Conservation (phyloP, 2,329 filamentous ascomycete species). For the Cordyceps cateniannulata region DNA sequence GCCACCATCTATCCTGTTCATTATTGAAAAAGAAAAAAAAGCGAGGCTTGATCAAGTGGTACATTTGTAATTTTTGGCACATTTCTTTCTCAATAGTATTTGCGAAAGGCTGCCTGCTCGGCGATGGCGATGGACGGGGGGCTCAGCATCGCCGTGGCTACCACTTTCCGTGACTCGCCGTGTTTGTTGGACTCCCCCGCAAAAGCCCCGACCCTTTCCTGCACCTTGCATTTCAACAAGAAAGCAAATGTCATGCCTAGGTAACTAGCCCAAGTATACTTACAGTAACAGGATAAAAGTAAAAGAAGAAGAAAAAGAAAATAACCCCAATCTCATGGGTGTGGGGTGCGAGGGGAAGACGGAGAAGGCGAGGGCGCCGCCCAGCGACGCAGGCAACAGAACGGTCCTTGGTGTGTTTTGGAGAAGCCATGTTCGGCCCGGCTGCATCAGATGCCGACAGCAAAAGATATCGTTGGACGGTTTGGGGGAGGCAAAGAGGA, state of each 20-base stretch:
- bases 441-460: slow-evolving; percentile 3
- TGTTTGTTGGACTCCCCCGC: slow-evolving; percentile 1
- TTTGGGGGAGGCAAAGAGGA: neutral
- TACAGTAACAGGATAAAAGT: neutral
- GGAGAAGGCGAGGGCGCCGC: neutral
- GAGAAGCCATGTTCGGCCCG: neutral
- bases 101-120: too few species aligned
- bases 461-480: neutral
- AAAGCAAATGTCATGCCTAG: neutral
- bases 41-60: neutral
- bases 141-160: neutral
- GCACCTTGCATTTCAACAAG: neutral
- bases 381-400: neutral
- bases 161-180: slow-evolving; percentile 4
- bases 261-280: neutral
- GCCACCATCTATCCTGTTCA: slow-evolving; percentile 3
- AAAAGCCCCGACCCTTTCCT: neutral
- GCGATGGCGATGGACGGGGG: neutral
- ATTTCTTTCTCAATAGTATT: neutral
- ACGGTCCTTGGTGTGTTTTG: slow-evolving; percentile 4
- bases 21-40: neutral
- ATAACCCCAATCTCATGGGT: neutral
- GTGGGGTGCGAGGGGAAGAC: neutral
- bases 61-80: neutral
- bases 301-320: neutral